Evolutionary conservation across 2,329 filamentous ascomycete species (phyloP).

Genomic region (Tolypocladium album): DNA sequence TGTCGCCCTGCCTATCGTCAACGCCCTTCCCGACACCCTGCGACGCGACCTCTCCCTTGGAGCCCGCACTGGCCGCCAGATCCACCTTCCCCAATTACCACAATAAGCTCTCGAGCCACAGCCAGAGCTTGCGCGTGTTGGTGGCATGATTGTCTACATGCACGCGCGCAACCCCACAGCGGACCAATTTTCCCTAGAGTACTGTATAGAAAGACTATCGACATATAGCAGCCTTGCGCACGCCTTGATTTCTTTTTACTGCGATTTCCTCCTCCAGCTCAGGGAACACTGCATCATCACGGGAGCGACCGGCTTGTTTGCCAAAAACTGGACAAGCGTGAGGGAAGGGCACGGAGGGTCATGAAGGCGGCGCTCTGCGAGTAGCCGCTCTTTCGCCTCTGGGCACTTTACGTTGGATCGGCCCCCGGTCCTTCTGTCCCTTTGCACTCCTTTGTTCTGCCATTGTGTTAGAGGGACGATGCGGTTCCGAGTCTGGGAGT

Average conservation of each 20-base stretch:
- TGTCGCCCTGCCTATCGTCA: not conserved
- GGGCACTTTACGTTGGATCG: not conserved
- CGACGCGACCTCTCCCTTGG: not conserved
- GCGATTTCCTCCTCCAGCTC: not conserved
- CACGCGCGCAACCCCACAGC: slow-evolving; percentile 1
- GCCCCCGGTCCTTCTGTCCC: not conserved
- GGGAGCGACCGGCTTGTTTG: not conserved
- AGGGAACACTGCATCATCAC: not conserved
- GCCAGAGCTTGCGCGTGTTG: not conserved
- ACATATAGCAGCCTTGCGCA: slow-evolving; percentile 4
- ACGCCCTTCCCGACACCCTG: not conserved
- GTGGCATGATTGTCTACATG: slow-evolving; percentile 2
- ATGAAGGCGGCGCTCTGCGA: not conserved
- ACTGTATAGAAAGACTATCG: slow-evolving; percentile 7
- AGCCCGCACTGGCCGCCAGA: slow-evolving; percentile 6
- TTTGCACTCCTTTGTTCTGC: not conserved
- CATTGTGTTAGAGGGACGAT: slow-evolving; percentile 3
- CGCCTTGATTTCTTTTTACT: not conserved
- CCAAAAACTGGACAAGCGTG: not conserved
- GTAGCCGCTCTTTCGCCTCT: not conserved
- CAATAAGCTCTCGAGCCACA: slow-evolving; percentile 1
- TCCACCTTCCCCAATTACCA: slow-evolving; percentile 14
- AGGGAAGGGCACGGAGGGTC: not conserved
- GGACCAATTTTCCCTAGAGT: slow-evolving; percentile 4
- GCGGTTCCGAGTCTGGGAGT: slow-evolving; percentile 3